These are phyloP conservation scores for Vigna reflexopilosa DNA, from an alignment of 306 rosid genomes.

Conservation along the genomic window DNA sequence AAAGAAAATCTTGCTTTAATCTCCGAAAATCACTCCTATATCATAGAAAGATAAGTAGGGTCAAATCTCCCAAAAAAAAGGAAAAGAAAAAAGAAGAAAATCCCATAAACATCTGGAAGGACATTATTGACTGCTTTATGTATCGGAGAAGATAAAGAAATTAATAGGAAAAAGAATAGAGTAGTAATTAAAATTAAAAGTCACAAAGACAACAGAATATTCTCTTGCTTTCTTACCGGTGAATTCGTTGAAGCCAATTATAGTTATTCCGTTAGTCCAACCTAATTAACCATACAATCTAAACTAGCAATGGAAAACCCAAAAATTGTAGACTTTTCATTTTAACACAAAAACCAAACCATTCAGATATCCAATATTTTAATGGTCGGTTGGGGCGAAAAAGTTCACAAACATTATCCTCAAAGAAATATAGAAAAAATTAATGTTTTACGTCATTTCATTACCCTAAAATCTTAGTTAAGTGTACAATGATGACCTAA, in stretches of 20 bases:
- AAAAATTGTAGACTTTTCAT: constrained; percentile 12
- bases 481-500: constrained; percentile 2
- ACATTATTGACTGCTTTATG: neutral
- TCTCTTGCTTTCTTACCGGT: constrained; percentile 13
- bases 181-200: neutral
- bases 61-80: constrained; percentile 2
- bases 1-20: constrained; percentile 36
- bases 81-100: neutral
- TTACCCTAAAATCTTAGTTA: constrained; percentile 29
- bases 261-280: constrained; percentile 36
- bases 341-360: neutral
- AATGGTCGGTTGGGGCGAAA: constrained; percentile 50
- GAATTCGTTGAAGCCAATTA: neutral
- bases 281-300: constrained; percentile 17
- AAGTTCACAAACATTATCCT: constrained; percentile 46
- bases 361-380: neutral
- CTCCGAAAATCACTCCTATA: constrained; percentile 38
- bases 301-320: neutral
- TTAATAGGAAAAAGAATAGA: neutral
- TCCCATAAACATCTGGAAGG: neutral
- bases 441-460: constrained; percentile 17
- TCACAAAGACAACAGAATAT: constrained; percentile 30
- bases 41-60: neutral
- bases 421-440: neutral
- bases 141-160: neutral